phyloP scores from a whole-genome alignment of 2,329 filamentous ascomycete species.

The Cladophialophora psammophila region DNA sequence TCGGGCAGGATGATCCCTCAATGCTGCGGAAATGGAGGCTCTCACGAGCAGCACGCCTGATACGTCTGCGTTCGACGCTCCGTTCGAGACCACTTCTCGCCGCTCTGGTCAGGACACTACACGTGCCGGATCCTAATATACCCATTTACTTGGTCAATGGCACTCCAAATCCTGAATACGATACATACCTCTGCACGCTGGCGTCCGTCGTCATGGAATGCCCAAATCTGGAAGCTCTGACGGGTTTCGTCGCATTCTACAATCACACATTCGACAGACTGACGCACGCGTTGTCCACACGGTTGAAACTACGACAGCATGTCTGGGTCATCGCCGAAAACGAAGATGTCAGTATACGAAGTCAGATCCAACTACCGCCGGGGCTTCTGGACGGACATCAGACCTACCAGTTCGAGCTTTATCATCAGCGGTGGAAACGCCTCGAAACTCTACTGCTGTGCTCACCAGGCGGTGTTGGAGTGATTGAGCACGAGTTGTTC shows the following conservation, averaged over 20 bases:
- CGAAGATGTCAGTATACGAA: conserved; percentile 48
- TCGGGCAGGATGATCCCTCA: conserved; percentile 55
- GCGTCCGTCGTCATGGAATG: conserved; percentile 66
- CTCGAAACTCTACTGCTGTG: conserved; percentile 63
- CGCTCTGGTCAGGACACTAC: conserved; percentile 61
- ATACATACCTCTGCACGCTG: conserved; percentile 60
- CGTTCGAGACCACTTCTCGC: conserved; percentile 60
- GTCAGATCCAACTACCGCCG: conserved; percentile 46
- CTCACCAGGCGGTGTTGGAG: conserved; percentile 52
- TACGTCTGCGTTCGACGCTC: conserved; percentile 62
- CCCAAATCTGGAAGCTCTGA: conserved; percentile 63
- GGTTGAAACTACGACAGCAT: conserved; percentile 62
- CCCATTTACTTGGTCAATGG: conserved; percentile 44
- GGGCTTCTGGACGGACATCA: conserved; percentile 59
- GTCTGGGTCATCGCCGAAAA: conserved; percentile 63
- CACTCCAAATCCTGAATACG: conserved; percentile 51
- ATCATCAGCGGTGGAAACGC: conserved; percentile 60
- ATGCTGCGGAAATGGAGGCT: conserved; percentile 58
- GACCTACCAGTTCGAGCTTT: conserved; percentile 60
- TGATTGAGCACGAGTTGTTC: conserved; percentile 63
- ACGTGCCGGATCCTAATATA: conserved; percentile 59
- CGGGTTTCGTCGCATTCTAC: conserved; percentile 62
- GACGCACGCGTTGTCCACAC: conserved; percentile 63
- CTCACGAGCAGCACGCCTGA: conserved; percentile 60
- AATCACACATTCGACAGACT: conserved; percentile 62